Base-by-base conservation (phyloP, 2,329 filamentous ascomycete genomes). In the Blastomyces parvus region DNA sequence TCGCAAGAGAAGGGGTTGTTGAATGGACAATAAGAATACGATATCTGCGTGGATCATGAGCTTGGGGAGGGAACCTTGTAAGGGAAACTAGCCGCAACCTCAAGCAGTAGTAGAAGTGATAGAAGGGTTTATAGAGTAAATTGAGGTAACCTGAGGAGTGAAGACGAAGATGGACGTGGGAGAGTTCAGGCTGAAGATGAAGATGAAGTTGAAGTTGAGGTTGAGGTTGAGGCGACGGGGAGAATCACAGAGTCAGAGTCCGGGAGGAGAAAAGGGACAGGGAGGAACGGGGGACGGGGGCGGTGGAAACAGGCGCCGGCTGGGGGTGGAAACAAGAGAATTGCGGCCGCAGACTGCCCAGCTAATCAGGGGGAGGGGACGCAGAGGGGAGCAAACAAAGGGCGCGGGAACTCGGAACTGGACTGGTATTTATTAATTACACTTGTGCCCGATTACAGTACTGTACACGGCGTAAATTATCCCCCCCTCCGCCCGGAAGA, bases 211-310 rank as follows among this genome's bases (percentile, higher is more conserved):
- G 61, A 64, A 66, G 66, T 67, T 27, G n/a, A n/a, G n/a, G n/a
- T n/a, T n/a, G n/a, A n/a, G n/a, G n/a, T n/a, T n/a, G n/a, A n/a
- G 53, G 61, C 22, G 59, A 61, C 64, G 62, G 60, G 62, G 61
- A 67, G 64, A 63, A 46, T n/a, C n/a, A n/a, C n/a, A n/a, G n/a
- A n/a, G n/a, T n/a, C n/a, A n/a, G n/a, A n/a, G n/a, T n/a, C n/a
- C n/a, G n/a, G n/a, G n/a, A n/a, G n/a, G 60, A 60, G 64, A 40
- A 62, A 55, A 60, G 62, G 63, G 14, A 19, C 9, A 69, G 92
- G 76, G 14, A 91, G 81, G 25, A 85, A 79, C 48, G 91, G 82
- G 44, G 86, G 67, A 84, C 80, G 5, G 79, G 77, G 40, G 59
- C 13, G 56, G 61, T 33, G 61, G 61, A 55, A 30, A 57, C 44